Evolutionary conservation across 495 filamentous ascomycete species (phyloP).

Genomic region (Friedmanniomyces simplex): DNA sequence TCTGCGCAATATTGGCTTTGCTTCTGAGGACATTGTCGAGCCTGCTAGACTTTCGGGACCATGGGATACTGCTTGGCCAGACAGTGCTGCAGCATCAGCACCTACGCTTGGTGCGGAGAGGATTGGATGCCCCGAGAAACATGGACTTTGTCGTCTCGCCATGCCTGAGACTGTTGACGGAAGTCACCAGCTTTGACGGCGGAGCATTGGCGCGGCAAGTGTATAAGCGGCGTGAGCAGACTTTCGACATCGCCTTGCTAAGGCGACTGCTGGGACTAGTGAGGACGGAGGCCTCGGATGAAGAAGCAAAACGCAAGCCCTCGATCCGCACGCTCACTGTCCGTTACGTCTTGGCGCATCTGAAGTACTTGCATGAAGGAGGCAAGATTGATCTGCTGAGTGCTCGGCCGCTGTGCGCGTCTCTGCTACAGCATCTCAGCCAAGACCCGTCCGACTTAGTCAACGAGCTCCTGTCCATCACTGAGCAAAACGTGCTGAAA

Average conservation of each 20-base stretch:
- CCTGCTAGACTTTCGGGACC: constrained; percentile 56
- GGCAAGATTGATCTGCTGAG: constrained; percentile 67
- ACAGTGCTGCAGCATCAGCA: constrained; percentile 63
- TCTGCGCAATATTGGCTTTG: constrained; percentile 65
- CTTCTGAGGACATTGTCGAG: constrained; percentile 63
- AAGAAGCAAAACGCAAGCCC: constrained; percentile 47
- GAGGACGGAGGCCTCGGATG: constrained; percentile 34
- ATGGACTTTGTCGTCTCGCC: constrained; percentile 82
- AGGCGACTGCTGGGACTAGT: constrained; percentile 48
- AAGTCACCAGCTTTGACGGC: constrained; percentile 70
- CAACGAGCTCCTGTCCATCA: constrained; percentile 51
- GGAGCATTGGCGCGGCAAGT: constrained; percentile 61
- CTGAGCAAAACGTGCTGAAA: constrained; percentile 56
- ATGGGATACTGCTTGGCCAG: constrained; percentile 62
- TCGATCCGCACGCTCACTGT: constrained; percentile 66
- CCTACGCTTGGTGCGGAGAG: constrained; percentile 58
- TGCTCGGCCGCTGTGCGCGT: constrained; percentile 57
- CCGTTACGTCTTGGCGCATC: constrained; percentile 59
- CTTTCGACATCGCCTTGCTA: constrained; percentile 54
- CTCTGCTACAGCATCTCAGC: constrained; percentile 56
- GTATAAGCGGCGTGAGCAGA: constrained; percentile 57
- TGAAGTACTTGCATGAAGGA: constrained; percentile 58
- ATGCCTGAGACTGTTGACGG: constrained; percentile 65
- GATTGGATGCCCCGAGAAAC: constrained; percentile 57
- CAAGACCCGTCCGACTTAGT: constrained; percentile 64